Evolutionary conservation across 495 filamentous ascomycete species (phyloP).

Genomic region (Penicillium maclennaniae): DNA sequence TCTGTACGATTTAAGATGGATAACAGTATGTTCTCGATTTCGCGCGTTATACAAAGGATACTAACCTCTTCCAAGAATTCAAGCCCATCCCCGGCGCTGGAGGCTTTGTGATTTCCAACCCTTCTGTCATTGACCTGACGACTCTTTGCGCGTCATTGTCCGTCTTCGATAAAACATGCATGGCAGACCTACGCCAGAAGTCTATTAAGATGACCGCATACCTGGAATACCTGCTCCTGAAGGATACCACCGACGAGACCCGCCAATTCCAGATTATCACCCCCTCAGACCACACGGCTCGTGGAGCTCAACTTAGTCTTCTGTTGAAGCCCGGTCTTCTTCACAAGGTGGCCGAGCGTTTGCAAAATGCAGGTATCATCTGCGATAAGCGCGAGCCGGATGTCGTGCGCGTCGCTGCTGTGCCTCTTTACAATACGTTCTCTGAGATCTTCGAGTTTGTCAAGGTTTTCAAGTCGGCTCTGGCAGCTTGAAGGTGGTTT

Average conservation of each 20-base stretch:
- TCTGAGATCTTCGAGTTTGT: constrained; percentile 75
- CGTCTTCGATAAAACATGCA: constrained; percentile 71
- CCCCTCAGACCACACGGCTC: constrained; percentile 60
- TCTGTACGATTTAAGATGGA: constrained; percentile 73
- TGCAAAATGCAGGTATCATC: constrained; percentile 69
- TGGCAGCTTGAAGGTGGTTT: constrained; percentile 9
- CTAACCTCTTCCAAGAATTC: constrained; percentile 52
- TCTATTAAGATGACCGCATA: constrained; percentile 74
- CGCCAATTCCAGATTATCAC: constrained; percentile 65
- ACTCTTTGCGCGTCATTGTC: constrained; percentile 70
- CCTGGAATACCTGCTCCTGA: constrained; percentile 64
- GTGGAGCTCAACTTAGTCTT: constrained; percentile 88
- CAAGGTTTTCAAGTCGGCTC: constrained; percentile 39
- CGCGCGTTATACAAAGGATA: neutral
- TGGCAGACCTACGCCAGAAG: constrained; percentile 66
- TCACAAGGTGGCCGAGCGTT: constrained; percentile 59
- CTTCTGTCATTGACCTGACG: constrained; percentile 55
- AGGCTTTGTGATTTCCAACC: constrained; percentile 60
- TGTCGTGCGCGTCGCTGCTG: constrained; percentile 90
- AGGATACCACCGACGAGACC: constrained; percentile 38
- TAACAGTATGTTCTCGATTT: constrained; percentile 43
- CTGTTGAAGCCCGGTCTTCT: constrained; percentile 64
- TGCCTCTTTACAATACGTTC: constrained; percentile 85
- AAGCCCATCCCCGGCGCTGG: constrained; percentile 64
- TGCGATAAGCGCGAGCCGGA: constrained; percentile 90